These are phyloP conservation scores for Ustilago xerochloae DNA, from an alignment of 1,284 basidiomycete genomes.

Conservation along the genomic window DNA sequence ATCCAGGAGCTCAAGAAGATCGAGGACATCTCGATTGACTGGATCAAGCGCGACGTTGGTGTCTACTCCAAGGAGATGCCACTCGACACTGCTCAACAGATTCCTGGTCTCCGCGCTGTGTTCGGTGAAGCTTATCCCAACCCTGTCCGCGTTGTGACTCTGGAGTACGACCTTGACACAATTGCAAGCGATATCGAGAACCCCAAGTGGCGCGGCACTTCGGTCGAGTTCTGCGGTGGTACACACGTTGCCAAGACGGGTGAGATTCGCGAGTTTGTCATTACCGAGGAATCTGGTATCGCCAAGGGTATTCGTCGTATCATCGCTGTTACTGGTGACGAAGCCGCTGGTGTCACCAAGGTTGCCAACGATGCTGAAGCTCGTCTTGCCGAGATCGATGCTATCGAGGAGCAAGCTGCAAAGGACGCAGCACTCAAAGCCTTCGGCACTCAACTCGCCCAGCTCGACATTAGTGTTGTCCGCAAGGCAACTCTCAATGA, in stretches of 20 bases:
- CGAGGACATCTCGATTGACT: conserved; percentile 84
- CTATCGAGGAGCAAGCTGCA: conserved; percentile 76
- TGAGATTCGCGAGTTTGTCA: conserved; percentile 93
- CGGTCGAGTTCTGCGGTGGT: conserved; percentile 97
- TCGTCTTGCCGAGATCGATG: conserved; percentile 77
- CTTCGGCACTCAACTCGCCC: conserved; percentile 86
- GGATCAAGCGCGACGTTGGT: conserved; percentile 87
- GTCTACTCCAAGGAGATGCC: conserved; percentile 89
- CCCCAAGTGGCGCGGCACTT: conserved; percentile 87
- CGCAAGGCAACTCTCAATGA: conserved; percentile 85
- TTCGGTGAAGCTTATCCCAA: conserved; percentile 99
- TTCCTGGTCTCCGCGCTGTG: conserved; percentile 92
- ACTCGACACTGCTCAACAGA: conserved; percentile 83
- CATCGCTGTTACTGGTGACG: conserved; percentile 92
- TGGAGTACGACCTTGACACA: conserved; percentile 87
- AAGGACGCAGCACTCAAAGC: conserved; percentile 88
- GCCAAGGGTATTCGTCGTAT: conserved; percentile 97
- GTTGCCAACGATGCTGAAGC: conserved; percentile 77
- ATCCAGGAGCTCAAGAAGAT: conserved; percentile 82
- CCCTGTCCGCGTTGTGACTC: conserved; percentile 91
- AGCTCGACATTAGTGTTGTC: conserved; percentile 87
- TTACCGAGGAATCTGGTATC: conserved; percentile 94
- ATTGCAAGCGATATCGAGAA: conserved; percentile 86
- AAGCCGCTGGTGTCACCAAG: conserved; percentile 84
- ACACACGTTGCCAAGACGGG: conserved; percentile 95